Conservation (phyloP, 306 rosid genomes). For the Ormosia emarginata region DNA sequence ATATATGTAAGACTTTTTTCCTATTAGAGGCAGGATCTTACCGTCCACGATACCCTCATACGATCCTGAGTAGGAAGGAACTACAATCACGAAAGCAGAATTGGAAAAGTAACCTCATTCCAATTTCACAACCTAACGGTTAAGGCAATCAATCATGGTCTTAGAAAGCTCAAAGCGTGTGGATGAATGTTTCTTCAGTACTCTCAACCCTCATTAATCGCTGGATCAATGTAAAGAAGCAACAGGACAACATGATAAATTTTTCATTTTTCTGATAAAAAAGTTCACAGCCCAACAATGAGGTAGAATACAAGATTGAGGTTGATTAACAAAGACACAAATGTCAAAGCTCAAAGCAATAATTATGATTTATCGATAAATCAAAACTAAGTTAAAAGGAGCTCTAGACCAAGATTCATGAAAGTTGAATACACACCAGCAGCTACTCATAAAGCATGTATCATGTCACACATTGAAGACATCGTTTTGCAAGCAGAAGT, state of each 20-base stretch:
- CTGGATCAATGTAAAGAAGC: constrained; percentile 9
- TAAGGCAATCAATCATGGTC: constrained; percentile 5
- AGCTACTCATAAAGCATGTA: neutral
- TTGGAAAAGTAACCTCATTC: neutral
- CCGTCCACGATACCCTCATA: neutral
- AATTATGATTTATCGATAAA: neutral
- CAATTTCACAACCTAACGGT: constrained; percentile 2
- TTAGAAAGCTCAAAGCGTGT: neutral
- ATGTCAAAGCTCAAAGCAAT: constrained; percentile 15
- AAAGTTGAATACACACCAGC: neutral
- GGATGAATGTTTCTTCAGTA: neutral
- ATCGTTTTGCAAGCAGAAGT: constrained; percentile 7
- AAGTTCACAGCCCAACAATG: neutral
- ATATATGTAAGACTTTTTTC: neutral
- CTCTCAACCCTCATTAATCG: neutral
- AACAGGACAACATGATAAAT: neutral
- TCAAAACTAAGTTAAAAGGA: neutral
- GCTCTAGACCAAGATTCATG: neutral
- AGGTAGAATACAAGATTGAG: neutral
- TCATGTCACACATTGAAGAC: neutral
- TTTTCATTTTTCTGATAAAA: neutral
- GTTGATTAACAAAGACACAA: neutral
- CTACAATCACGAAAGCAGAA: neutral
- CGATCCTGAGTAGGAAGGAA: neutral
- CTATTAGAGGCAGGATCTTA: neutral